Evolutionary conservation across 257 asterid genomes (phyloP).

Genomic region (Capsicum chinense): DNA sequence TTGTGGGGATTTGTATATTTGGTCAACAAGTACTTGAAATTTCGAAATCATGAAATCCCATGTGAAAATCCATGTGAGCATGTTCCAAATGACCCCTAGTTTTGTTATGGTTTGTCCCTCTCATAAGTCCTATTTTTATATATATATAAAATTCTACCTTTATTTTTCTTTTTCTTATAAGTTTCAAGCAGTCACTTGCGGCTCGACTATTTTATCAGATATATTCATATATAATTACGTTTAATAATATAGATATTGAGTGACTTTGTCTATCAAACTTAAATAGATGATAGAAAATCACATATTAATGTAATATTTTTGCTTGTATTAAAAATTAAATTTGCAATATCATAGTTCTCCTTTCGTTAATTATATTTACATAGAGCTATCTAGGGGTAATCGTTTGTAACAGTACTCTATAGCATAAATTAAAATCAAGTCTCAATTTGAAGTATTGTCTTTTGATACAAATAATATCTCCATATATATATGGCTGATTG

Average conservation of each 20-base stretch:
- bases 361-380: not conserved
- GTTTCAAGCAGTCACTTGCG: fast-evolving
- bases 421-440: not conserved
- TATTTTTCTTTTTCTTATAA: not conserved
- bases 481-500: not conserved
- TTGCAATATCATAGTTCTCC: not conserved
- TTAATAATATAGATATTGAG: not conserved
- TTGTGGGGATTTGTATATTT: conserved; percentile 2
- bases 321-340: not conserved
- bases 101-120: not conserved
- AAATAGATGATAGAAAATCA: not conserved
- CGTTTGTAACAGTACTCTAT: not conserved
- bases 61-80: conserved; percentile 44
- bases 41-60: conserved; percentile 22
- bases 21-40: conserved; percentile 11
- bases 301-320: not conserved
- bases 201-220: too few species aligned
- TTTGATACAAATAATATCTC: not conserved
- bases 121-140: not conserved
- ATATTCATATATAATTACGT: too few species aligned
- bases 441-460: not conserved
- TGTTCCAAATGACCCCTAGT: conserved; percentile 30
- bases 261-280: not conserved
- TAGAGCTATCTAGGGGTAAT: not conserved
- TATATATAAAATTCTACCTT: not conserved